Base-by-base conservation (phyloP, 176 grass and related monocot species). In the Rhynchospora pubera region DNA sequence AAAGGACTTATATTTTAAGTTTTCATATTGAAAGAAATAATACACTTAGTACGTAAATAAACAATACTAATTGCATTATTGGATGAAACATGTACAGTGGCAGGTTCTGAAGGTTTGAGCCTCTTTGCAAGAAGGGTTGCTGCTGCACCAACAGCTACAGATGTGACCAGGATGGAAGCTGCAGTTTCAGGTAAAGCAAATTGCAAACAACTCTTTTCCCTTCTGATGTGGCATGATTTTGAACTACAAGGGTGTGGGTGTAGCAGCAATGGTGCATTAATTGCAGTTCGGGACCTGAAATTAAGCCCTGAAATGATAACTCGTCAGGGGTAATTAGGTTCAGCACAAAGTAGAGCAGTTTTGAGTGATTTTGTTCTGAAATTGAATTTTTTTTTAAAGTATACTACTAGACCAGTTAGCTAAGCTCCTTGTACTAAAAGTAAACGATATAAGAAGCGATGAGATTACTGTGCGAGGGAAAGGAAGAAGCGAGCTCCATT, bases 121-220 rank as follows among this genome's bases (percentile, higher is more conserved):
- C 73, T 89, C 65, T 82, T 83, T 9, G 84, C 84, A 68, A 89
- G 84, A 72, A 86, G 13, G 5, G 88, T 70, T 57, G 62, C 84
- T 45, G 88, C 88, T 57, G 59, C 64, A 48, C 88, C 84, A 3
- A 89, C 88, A 57, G 79, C 88, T 51, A 86, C 61, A 6, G 88
- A 82, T 79, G 69, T 59, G 10, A 83, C 53, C 43, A 83, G 70
- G 14, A 89, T 61, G 2, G 84, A 86, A 47, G 62, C 84, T 45
- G 84, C 84, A 19, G 63, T 86, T 89, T 89, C 88, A 48, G 84
- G 84, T 22, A 86, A 86, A 47, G 88, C 84, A 55, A 76, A 65
- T 44, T 50, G 64, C 24, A 47, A 50, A 56, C 57, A 58, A 77
- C 44, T 57, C 45, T 65, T 82, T 61, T 73, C 80, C 68, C 15